A percentile compares a stretch with the other conserved stretches of the same genome.
These are phyloP conservation scores for Cercophora scortea DNA, from an alignment of 495 filamentous ascomycete genomes.

Conservation along the genomic window DNA sequence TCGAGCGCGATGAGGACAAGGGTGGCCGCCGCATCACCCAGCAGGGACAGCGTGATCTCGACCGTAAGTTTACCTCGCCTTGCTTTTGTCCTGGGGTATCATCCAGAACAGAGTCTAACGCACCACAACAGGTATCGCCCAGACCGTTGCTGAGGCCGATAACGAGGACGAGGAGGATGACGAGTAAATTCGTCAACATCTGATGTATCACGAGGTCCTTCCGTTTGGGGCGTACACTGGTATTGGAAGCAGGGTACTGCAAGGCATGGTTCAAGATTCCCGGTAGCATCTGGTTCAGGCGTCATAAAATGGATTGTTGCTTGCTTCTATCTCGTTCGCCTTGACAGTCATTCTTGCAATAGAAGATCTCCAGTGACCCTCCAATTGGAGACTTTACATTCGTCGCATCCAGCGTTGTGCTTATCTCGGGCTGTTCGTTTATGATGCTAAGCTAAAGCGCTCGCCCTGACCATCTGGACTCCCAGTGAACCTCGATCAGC, in stretches of 20 bases:
- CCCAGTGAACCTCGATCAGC: not conserved
- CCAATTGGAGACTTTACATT: not conserved
- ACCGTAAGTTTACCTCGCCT: slow-evolving; percentile 50
- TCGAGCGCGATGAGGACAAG: slow-evolving; percentile 95
- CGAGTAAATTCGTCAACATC: slow-evolving; percentile 32
- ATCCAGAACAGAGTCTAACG: not conserved
- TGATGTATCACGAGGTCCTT: not conserved
- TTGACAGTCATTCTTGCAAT: not conserved
- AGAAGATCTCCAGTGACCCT: not conserved
- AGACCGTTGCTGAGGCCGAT: slow-evolving; percentile 64
- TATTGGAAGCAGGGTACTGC: slow-evolving; percentile 8
- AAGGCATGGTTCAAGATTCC: slow-evolving; percentile 24
- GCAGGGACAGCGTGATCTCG: slow-evolving; percentile 95
- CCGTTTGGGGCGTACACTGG: not conserved
- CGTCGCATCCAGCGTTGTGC: not conserved
- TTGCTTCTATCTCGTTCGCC: slow-evolving; percentile 16
- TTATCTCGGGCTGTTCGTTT: not conserved
- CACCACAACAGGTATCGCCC: slow-evolving; percentile 49
- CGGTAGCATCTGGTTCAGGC: slow-evolving; percentile 31
- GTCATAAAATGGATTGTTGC: slow-evolving; percentile 30
- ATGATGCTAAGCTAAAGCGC: not conserved
- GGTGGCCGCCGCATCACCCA: slow-evolving; percentile 96
- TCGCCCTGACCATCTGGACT: not conserved
- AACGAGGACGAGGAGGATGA: slow-evolving; percentile 63
- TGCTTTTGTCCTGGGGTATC: not conserved